Conservation (phyloP, 495 filamentous ascomycete species). For the Hyaloscypha finlandica region DNA sequence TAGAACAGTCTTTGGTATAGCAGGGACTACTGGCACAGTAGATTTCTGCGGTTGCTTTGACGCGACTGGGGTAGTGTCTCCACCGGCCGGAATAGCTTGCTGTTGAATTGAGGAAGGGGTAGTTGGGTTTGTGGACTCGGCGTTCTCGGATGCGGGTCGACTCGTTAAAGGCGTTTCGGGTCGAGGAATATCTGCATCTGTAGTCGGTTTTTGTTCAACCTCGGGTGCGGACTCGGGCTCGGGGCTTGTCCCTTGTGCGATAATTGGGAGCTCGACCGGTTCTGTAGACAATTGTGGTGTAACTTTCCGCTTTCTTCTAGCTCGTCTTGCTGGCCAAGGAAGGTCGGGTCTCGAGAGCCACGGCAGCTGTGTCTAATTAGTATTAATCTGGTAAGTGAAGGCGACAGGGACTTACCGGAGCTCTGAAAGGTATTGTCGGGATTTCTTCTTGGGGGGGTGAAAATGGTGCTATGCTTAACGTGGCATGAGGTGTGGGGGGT, state of each 20-base stretch:
- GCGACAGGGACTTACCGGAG: conserved; percentile 58
- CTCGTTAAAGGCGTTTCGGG: conserved; percentile 70
- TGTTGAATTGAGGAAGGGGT: conserved; percentile 65
- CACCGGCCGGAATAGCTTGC: conserved; percentile 47
- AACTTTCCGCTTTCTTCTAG: conserved; percentile 38
- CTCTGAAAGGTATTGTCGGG: conserved; percentile 51
- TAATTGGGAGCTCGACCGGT: conserved; percentile 30
- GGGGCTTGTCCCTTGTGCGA: conserved; percentile 36
- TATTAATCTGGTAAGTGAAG: neutral
- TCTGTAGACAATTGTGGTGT: conserved; percentile 27
- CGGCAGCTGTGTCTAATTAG: conserved; percentile 58
- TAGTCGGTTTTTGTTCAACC: neutral
- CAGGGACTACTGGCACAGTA: conserved; percentile 58
- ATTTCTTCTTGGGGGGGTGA: conserved; percentile 22
- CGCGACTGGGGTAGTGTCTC: conserved; percentile 39
- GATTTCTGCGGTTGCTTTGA: conserved; percentile 22
- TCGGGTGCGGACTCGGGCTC: conserved; percentile 36
- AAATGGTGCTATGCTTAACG: conserved; percentile 22
- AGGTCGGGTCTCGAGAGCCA: conserved; percentile 76
- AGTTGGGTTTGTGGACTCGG: conserved; percentile 61
- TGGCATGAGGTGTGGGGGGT: conserved; percentile 36
- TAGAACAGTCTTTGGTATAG: conserved; percentile 58
- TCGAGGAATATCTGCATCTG: conserved; percentile 44
- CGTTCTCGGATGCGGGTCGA: conserved; percentile 61
- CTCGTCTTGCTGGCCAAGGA: conserved; percentile 60